These are phyloP conservation scores for Metschnikowia reukaufii DNA, from an alignment of 805 yeast species.

Conservation along the genomic window DNA sequence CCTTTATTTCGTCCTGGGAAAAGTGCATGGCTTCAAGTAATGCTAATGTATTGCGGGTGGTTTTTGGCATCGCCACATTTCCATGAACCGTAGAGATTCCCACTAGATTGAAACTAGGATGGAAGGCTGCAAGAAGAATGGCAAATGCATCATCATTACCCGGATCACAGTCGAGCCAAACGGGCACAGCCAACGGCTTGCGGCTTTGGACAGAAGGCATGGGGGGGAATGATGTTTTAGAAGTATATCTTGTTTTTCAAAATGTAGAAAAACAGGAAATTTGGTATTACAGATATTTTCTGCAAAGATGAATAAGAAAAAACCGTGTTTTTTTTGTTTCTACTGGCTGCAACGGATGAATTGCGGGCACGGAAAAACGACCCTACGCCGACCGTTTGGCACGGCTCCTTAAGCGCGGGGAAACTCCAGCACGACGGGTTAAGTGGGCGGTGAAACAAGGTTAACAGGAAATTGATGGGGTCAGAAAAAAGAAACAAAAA, in stretches of 20 bases:
- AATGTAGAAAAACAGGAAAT: no score
- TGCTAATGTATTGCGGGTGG: constrained; percentile 69
- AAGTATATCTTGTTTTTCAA: no score
- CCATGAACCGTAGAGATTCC: constrained; percentile 82
- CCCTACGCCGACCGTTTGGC: no score
- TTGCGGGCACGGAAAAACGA: not conserved
- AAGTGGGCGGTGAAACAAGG: not conserved
- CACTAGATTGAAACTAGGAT: constrained; percentile 55
- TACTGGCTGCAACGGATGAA: not conserved
- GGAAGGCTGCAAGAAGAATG: constrained; percentile 58
- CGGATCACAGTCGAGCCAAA: constrained; percentile 92
- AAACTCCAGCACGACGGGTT: not conserved
- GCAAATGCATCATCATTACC: constrained; percentile 90
- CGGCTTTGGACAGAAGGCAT: constrained; percentile 6
- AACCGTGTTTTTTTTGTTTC: not conserved
- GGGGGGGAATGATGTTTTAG: not conserved
- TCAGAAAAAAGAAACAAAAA: no score
- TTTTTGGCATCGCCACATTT: constrained; percentile 59
- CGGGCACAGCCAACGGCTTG: constrained; percentile 41
- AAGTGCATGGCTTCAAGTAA: constrained; percentile 56
- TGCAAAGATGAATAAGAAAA: not conserved
- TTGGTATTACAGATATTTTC: no score
- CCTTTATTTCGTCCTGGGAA: constrained; percentile 51
- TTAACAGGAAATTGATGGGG: no score
- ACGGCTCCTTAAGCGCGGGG: not conserved